Conservation (phyloP, 2,329 filamentous ascomycete species). For the Calonectria hawksworthii region DNA sequence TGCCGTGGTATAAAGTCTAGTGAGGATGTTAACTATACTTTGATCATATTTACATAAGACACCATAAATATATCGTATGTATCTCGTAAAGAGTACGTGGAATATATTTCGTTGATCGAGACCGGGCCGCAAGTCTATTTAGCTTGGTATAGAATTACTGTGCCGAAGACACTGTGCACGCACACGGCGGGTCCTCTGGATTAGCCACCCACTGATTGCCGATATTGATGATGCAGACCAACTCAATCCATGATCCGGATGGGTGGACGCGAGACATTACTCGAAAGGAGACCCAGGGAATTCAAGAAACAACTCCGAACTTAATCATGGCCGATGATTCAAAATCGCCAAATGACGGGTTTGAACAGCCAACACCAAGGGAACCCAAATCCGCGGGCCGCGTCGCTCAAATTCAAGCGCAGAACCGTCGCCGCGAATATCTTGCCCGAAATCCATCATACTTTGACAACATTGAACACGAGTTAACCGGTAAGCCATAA, state of each 20-base stretch:
- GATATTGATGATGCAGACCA: background rate
- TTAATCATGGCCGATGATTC: background rate
- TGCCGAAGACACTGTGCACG: background rate
- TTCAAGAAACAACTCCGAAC: background rate
- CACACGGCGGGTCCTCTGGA: background rate
- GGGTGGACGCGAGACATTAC: background rate
- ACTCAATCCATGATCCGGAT: background rate
- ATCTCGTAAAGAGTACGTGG: too few relatives aligned
- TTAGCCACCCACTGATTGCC: background rate
- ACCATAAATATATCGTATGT: background rate
- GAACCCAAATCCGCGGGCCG: conserved; percentile 58
- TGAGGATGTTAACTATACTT: background rate
- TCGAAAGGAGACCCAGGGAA: background rate
- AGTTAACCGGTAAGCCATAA: conserved; percentile 62
- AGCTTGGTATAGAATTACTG: background rate
- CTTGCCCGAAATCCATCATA: conserved; percentile 81
- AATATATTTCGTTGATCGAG: background rate
- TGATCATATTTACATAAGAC: background rate
- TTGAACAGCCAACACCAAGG: conserved; percentile 59
- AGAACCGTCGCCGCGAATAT: conserved; percentile 85
- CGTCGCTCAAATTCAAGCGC: conserved; percentile 67
- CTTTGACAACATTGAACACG: conserved; percentile 70
- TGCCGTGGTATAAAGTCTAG: background rate
- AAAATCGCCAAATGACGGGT: background rate
- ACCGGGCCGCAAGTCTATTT: background rate